Conservation (phyloP, 2,329 filamentous ascomycete genomes). For the Trichophyton benhamiae region DNA sequence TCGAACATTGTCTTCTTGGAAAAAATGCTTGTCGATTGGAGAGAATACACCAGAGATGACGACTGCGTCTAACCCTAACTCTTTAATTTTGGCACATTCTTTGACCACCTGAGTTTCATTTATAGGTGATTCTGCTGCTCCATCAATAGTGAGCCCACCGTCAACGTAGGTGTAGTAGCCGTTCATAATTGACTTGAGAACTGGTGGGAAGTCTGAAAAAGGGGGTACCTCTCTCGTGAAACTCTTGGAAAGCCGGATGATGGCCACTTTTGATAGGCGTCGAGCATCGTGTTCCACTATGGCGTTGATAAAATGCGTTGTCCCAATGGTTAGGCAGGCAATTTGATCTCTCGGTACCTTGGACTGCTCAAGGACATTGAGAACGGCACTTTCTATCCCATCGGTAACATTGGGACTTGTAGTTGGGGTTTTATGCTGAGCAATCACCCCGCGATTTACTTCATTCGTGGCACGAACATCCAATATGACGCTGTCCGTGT, state of each 20-base stretch:
- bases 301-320: constrained; percentile 43
- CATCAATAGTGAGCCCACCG: constrained; percentile 38
- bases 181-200: constrained; percentile 35
- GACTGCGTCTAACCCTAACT: constrained; percentile 34
- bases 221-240: constrained; percentile 40
- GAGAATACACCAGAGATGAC: constrained; percentile 48
- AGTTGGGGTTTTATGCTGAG: constrained; percentile 27
- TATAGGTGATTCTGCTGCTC: constrained; percentile 31
- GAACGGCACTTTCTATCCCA: constrained; percentile 31
- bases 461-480: constrained; percentile 19
- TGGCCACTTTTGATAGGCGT: constrained; percentile 40
- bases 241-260: constrained; percentile 39
- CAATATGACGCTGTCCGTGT: constrained; percentile 26
- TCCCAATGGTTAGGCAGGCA: constrained; percentile 40
- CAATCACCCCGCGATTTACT: constrained; percentile 20
- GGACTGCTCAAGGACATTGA: constrained; percentile 25
- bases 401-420: constrained; percentile 31
- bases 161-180: constrained; percentile 39
- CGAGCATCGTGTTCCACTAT: constrained; percentile 40
- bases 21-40: constrained; percentile 43
- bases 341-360: constrained; percentile 23
- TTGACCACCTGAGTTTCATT: constrained; percentile 35
- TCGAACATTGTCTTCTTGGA: constrained; percentile 41
- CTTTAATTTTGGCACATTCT: constrained; percentile 34
- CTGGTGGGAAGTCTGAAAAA: constrained; percentile 38